A percentile compares a stretch with the other conserved stretches of the same genome.
Conservation (phyloP, 805 yeast species). For the Wickerhamomyces bovis region DNA sequence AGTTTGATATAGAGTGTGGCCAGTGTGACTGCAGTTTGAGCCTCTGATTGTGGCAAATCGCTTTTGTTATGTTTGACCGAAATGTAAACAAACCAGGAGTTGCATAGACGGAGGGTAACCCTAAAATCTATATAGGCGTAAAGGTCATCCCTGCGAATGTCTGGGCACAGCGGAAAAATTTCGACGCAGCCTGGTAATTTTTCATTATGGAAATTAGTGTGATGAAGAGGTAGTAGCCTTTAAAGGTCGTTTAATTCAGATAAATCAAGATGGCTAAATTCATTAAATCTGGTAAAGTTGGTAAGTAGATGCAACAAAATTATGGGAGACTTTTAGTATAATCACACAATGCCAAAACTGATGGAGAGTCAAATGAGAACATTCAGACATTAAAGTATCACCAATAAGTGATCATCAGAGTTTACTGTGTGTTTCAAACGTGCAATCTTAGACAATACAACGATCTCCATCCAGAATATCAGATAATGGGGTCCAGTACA, state of each 20-base stretch:
- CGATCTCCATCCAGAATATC: too few relatives aligned
- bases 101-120: neutral
- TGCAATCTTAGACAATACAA: neutral
- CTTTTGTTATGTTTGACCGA: neutral
- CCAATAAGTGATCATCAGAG: neutral
- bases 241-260: neutral
- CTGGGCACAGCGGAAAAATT: constrained; percentile 14
- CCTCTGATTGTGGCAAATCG: neutral
- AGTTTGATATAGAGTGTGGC: too few relatives aligned
- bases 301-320: constrained; percentile 45
- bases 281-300: constrained; percentile 94
- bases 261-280: constrained; percentile 82
- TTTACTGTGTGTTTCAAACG: neutral
- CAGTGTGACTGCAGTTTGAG: too few relatives aligned
- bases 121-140: constrained; percentile 8
- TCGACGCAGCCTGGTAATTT: constrained; percentile 18
- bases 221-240: neutral
- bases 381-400: neutral
- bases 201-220: constrained; percentile 11
- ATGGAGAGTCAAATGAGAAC: neutral
- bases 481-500: too few relatives aligned
- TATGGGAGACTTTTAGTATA: neutral
- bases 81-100: constrained; percentile 11
- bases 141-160: constrained; percentile 21
- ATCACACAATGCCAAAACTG: neutral